Evolutionary conservation across 306 rosid genomes (phyloP), one percentile per base, ranked within the genome.

Genomic region (Vicia faba): DNA sequence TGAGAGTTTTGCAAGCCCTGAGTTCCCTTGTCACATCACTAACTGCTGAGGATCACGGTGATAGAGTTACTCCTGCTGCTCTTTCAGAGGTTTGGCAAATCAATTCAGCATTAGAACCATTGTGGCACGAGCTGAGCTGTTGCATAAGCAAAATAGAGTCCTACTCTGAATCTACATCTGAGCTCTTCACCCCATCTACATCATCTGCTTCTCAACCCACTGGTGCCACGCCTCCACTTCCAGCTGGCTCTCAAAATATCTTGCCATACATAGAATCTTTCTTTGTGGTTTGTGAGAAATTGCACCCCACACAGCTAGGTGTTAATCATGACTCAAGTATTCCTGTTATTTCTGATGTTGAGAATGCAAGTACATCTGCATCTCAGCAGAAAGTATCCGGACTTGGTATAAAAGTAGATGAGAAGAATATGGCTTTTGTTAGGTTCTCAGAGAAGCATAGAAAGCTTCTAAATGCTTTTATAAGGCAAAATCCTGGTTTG

Each of bases 401-500:
- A 59, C 64, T 85, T 67, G 68, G 84, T 69, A 64, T 61, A 61
- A 95, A 86, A 85, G 83, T 75, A 46, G 99, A 95, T 65, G 99
- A 95, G 75, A 95, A 95, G 68, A 83, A 91, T 43, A 71, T 79
- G 60, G 87, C 87, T 59, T 88, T 95, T 62, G 82, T 95, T 64
- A 87, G 81, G 88, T 95, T 95, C 73, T 86, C 97, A 4, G 99
- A 95, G 83, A 91, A 91, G 87, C 97, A 95, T 55, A 81, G 96
- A 87, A 95, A 95, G 69, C 83, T 95, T 66, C 79, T 95, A 35
- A 95, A 95, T 84, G 91, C 97, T 82, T 95, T 95, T 72, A 85
- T 95, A 66, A 87, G 99, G 80, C 99, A 95, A 83, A 95, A 91
- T 82, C 97, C 99, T 66, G 96, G 96, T 51, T 84, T 95, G 87